Percentiles rank a stretch among this genome's conserved stretches.
Evolutionary conservation across 2,329 filamentous ascomycete species (phyloP).

Genomic region (Colletotrichum brevisporum): DNA sequence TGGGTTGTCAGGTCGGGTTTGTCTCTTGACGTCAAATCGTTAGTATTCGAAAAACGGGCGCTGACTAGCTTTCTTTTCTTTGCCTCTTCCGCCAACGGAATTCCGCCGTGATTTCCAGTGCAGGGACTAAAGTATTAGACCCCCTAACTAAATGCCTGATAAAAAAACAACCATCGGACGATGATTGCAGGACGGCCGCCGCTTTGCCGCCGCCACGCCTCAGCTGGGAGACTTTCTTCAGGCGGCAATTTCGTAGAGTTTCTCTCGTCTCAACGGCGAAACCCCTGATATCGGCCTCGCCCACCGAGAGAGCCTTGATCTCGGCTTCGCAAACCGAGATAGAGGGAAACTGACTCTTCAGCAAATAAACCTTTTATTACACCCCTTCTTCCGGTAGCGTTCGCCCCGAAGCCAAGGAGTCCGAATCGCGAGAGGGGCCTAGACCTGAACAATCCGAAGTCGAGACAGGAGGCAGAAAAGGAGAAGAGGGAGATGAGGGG

Average conservation of each 20-base stretch:
- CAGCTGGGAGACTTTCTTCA: conserved; percentile 1
- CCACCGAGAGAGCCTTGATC: too few species aligned
- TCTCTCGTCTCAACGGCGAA: not conserved
- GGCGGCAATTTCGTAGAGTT: conserved; percentile 22
- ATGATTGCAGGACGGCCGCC: not conserved
- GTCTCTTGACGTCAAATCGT: too few species aligned
- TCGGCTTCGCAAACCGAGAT: not conserved
- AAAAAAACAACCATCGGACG: not conserved
- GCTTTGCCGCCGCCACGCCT: not conserved
- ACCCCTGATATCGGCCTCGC: not conserved
- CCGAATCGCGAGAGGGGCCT: not conserved
- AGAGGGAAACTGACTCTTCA: not conserved
- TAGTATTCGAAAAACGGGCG: too few species aligned
- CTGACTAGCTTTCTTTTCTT: too few species aligned
- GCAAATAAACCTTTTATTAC: not conserved
- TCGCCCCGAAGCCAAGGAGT: not conserved
- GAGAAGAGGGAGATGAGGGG: not conserved
- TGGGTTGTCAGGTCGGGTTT: too few species aligned
- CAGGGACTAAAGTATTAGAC: too few species aligned
- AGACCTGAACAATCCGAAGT: not conserved
- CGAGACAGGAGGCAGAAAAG: not conserved
- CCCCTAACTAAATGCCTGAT: too few species aligned
- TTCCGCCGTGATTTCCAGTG: too few species aligned
- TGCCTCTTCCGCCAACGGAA: too few species aligned
- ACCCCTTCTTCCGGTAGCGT: not conserved